Percentiles rank a stretch among this genome's conserved stretches.
Conservation (phyloP, 192 early-diverging fungal species). For the Entophlyctis helioformis region DNA sequence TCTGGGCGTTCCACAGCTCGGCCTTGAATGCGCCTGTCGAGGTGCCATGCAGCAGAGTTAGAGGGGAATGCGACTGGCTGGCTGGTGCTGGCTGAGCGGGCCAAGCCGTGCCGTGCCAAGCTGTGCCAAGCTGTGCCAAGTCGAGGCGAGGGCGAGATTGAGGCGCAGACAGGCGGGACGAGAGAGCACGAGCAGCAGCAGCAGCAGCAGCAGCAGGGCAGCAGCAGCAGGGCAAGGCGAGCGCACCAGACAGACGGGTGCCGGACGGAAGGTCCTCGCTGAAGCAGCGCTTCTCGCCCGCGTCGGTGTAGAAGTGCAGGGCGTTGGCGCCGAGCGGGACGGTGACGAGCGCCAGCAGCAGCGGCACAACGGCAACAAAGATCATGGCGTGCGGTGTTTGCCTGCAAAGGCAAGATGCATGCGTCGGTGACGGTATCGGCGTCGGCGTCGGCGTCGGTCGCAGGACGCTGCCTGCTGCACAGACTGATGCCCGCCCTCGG, state of each 20-base stretch:
- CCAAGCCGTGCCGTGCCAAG: no score
- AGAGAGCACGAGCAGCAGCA: not conserved
- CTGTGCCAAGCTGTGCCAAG: no score
- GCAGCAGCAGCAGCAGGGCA: not conserved
- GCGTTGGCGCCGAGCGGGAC: conserved; percentile 10
- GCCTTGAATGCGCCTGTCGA: conserved; percentile 51
- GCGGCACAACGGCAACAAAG: no score
- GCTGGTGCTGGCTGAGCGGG: not conserved
- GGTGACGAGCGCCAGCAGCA: not conserved
- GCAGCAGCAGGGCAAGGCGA: not conserved
- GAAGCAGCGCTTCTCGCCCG: conserved; percentile 81
- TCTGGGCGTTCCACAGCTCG: conserved; percentile 61
- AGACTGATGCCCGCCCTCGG: no score
- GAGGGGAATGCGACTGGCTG: not conserved
- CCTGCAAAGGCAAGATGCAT: no score
- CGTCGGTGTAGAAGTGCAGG: conserved; percentile 89
- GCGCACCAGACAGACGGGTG: conserved; percentile 66
- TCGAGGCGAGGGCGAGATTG: no score
- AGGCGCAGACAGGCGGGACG: no score
- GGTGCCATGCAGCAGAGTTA: not conserved
- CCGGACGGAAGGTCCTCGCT: conserved; percentile 87
- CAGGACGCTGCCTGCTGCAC: no score
- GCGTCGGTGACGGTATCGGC: no score
- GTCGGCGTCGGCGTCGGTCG: no score
- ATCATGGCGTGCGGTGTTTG: no score